These are phyloP conservation scores for Grigorovia humatica DNA, from an alignment of 805 yeast genomes.

Conservation along the genomic window DNA sequence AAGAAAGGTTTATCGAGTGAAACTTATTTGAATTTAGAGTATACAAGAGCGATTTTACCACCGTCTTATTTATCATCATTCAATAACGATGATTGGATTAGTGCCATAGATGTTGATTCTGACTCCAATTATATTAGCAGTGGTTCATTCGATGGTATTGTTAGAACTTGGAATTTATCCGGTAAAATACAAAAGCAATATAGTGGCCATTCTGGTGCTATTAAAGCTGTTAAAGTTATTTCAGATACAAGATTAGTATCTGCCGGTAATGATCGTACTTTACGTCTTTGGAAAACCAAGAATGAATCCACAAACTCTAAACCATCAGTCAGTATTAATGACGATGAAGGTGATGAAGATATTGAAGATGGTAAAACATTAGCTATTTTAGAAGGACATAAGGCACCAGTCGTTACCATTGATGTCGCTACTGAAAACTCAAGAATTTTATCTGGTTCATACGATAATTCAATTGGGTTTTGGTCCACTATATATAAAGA, in stretches of 20 bases:
- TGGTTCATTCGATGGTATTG: slow-evolving; percentile 92
- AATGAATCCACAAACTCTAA: slow-evolving; percentile 21
- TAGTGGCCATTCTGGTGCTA: slow-evolving; percentile 81
- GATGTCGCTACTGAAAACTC: slow-evolving; percentile 45
- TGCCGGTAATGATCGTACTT: slow-evolving; percentile 80
- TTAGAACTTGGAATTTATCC: slow-evolving; percentile 73
- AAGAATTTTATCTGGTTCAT: slow-evolving; percentile 73
- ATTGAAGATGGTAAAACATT: slow-evolving; percentile 62
- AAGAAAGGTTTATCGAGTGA: slow-evolving; percentile 75
- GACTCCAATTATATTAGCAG: slow-evolving; percentile 48
- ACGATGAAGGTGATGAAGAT: slow-evolving; percentile 32
- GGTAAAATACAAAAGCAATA: slow-evolving; percentile 75
- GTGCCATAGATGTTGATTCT: slow-evolving; percentile 42
- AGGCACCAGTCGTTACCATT: slow-evolving; percentile 71
- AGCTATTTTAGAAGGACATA: slow-evolving; percentile 85
- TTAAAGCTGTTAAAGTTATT: slow-evolving; percentile 73
- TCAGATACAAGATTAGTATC: slow-evolving; percentile 66
- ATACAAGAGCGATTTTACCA: slow-evolving; percentile 85
- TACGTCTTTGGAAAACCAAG: slow-evolving; percentile 78
- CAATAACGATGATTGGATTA: slow-evolving; percentile 92
- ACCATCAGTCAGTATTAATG: slow-evolving; percentile 3
- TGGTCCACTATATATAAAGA: slow-evolving; percentile 88
- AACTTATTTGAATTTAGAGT: slow-evolving; percentile 69
- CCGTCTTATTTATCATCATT: slow-evolving; percentile 87
- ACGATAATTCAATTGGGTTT: slow-evolving; percentile 67